Evolutionary conservation across 2,329 filamentous ascomycete species (phyloP), one percentile per base, ranked within the genome.

Genomic region (Diaporthe sp.): DNA sequence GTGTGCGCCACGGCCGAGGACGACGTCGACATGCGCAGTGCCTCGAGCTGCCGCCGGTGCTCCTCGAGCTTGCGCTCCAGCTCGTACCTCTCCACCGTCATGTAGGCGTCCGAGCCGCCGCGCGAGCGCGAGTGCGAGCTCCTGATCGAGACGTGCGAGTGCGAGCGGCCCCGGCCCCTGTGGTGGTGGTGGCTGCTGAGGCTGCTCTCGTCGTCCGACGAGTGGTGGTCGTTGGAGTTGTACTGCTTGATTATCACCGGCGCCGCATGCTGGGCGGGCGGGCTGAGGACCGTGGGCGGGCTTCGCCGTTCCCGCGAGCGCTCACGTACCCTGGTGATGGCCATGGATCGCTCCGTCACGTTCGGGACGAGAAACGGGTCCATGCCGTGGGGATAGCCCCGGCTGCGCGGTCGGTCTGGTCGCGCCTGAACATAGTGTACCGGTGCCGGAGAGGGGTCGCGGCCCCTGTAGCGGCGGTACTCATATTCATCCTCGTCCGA

Each of bases 221-320:
- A 87, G 12, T 81, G 83, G 79, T 80, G 80, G 55, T 80, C 77
- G 75, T 85, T 81, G 22, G 80, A 83, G 71, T 86, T 87, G 75
- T 90, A 88, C 81, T 91, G 91, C 80, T 91, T 90, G 81, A 92
- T 91, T 71, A 92, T 87, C 65, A 92, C 85, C 1, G 89, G 88
- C 7, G 81, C 78, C 22, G 84, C 82, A 25, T 80, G 82, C 13
- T 81, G 81, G 13, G 82, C 79, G 9, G 83, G 80, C 39, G 81
- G 79, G 68, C 77, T 80, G 25, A 81, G 79, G 25, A 80, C 80
- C 78, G 73, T 81, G 9, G 85, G 85, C 31, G 86, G 86, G 76
- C 82, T 85, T 25, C 85, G 85, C 47, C 87, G 86, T 77, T 89
- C 88, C 34, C 86, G 86, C 25, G 87, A 88, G 51, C 81, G 82